These are phyloP conservation scores for Bipolaris zeicola DNA, from an alignment of 2,329 filamentous ascomycete species.

Conservation along the genomic window DNA sequence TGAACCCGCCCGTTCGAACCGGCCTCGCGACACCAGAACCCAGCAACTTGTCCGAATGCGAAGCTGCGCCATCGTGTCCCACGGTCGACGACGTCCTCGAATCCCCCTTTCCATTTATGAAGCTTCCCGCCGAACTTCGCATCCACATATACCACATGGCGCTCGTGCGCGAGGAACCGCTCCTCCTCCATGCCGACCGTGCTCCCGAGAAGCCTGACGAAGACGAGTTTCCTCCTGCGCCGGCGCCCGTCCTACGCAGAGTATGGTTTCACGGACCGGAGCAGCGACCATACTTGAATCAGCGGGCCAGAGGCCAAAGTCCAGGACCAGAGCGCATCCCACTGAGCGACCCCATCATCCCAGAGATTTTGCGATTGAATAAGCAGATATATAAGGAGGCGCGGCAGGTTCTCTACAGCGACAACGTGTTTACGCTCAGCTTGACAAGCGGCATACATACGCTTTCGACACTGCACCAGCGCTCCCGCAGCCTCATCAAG, in stretches of 20 bases:
- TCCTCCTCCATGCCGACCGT: constrained; percentile 37
- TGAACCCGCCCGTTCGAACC: constrained; percentile 7
- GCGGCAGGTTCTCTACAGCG: constrained; percentile 38
- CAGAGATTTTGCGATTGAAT: constrained; percentile 49
- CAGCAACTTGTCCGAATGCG: constrained; percentile 24
- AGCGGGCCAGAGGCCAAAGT: background rate
- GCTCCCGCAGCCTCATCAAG: constrained; percentile 51
- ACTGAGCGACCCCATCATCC: constrained; percentile 44
- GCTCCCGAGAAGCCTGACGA: constrained; percentile 18
- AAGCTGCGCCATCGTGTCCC: background rate
- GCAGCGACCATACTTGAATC: background rate
- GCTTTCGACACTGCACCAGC: constrained; percentile 50
- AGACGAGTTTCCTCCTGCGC: constrained; percentile 3
- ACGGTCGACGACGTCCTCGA: background rate
- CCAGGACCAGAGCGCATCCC: background rate
- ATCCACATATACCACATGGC: constrained; percentile 52
- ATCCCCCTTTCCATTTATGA: constrained; percentile 48
- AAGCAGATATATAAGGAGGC: constrained; percentile 48
- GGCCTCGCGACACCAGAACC: constrained; percentile 30
- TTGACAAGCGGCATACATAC: constrained; percentile 48
- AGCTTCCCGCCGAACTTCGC: constrained; percentile 54
- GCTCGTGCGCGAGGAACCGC: constrained; percentile 35
- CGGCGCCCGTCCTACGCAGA: background rate
- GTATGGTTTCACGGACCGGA: background rate
- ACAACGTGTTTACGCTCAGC: constrained; percentile 46